Evolutionary conservation across 768 basidiomycete genomes (phyloP), one percentile per base, ranked within the genome.

Genomic region (Termitomyces titanicus): DNA sequence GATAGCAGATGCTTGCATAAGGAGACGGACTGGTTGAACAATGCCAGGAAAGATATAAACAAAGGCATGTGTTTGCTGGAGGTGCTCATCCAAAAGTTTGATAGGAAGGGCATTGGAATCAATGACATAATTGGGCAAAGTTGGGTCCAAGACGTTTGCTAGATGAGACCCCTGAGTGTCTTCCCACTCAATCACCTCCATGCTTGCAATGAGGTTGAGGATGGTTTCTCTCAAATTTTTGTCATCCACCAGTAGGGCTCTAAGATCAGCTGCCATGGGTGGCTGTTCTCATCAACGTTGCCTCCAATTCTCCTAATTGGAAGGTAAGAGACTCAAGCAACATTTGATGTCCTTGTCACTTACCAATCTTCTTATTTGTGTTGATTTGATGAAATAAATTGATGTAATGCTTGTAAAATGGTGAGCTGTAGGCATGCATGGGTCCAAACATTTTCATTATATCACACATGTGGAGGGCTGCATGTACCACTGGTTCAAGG

Each of bases 341-440:
- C 2, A 33, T 5, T 33, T 33, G 2, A 11, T 2, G 12, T 2
- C 5, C 9, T 33, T 11, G 12, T 33, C 20, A 56, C 33, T 29
- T n/a, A 54, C 53, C 45, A 43, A 47, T 18, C 24, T 46, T 67
- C 66, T 15, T 64, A 57, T 49, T 75, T 64, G 42, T 68, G 72
- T 17, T 61, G 6, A 61, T 58, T 56, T 66, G 56, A 47, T 64
- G 67, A 31, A 63, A 58, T 40, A 59, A 63, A 53, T 61, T 63
- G 42, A 63, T 63, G 38, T 57, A n/a, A n/a, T n/a, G n/a, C n/a
- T n/a, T n/a, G n/a, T n/a, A n/a, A n/a, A n/a, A n/a, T n/a, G n/a
- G n/a, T n/a, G n/a, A n/a, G n/a, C n/a, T n/a, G n/a, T n/a, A n/a
- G n/a, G n/a, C n/a, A 58, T 70, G 70, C 12, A 49, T 51, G 0